A percentile compares a stretch with the other conserved stretches of the same genome.
Evolutionary conservation across 2,329 filamentous ascomycete species (phyloP).

Genomic region (Colletotrichum musicola): DNA sequence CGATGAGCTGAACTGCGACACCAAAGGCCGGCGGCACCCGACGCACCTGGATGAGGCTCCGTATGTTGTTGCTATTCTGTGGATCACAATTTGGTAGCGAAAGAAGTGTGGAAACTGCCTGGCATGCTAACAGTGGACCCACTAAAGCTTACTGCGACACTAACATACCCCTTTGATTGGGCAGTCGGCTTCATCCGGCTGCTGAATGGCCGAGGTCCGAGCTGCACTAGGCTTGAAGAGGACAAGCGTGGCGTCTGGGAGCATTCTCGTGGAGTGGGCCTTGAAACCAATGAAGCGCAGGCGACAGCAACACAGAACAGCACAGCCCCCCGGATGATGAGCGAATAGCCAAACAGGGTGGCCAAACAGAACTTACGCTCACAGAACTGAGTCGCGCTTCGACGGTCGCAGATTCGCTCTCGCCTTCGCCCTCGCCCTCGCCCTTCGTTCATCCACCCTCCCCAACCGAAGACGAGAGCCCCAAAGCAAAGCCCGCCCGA

Average conservation of each 20-base stretch:
- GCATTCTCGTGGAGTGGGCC: conserved; percentile 2
- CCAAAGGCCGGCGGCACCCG: background rate
- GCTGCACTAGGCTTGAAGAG: conserved; percentile 14
- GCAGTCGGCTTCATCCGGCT: background rate
- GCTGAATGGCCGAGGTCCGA: background rate
- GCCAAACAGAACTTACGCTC: background rate
- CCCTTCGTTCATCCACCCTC: conserved; percentile 14
- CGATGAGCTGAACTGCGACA: background rate
- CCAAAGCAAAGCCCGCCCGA: too few species aligned
- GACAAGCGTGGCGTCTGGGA: conserved; percentile 16
- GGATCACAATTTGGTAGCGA: conserved; percentile 10
- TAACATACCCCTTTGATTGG: conserved; percentile 18
- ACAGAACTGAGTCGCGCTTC: conserved; percentile 10
- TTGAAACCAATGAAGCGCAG: conserved; percentile 34
- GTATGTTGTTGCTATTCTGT: conserved; percentile 1
- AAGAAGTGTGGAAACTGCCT: accelerated
- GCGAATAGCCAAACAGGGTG: conserved; percentile 11
- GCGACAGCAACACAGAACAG: background rate
- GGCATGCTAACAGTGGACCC: background rate
- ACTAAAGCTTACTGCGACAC: background rate
- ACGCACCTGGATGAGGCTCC: background rate
- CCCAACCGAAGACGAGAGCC: background rate
- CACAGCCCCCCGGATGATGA: conserved; percentile 5
- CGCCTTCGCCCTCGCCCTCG: conserved; percentile 12
- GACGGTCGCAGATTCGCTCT: conserved; percentile 10